Evolutionary conservation across 2,329 filamentous ascomycete species (phyloP), one percentile per base, ranked within the genome.

Genomic region (Pseudonectria buxi): DNA sequence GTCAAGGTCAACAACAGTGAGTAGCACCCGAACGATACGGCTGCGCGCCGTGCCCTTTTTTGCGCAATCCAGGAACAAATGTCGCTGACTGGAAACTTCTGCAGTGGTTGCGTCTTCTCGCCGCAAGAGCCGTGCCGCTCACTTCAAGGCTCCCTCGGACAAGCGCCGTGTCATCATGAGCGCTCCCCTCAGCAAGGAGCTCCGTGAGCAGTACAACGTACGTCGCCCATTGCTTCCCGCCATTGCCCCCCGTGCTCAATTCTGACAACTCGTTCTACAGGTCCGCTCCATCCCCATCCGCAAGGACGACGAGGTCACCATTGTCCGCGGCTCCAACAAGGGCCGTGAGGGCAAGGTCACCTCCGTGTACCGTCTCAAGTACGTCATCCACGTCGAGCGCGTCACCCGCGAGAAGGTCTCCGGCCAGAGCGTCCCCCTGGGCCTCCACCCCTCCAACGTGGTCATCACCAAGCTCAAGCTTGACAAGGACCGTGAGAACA

Each of bases 391-490:
- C 81, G 70, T 98, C 68, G 90, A 95, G 81, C 87, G 90, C 61
- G 83, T 98, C 66, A 82, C 82, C 69, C 87, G 89, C 65, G 92
- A 98, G 71, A 98, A 98, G 84, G 84, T 80, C 68, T 92, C 88
- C 68, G 90, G 92, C 72, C 89, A 95, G 77, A 85, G 81, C 65
- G 89, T 96, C 39, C 90, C 90, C 49, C 77, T 96, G 64, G 87
- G 87, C 68, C 82, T 98, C 71, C 85, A 90, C 72, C 83, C 92
- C 61, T 94, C 85, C 72, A 96, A 96, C 72, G 87, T 95, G 56
- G 83, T 95, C 74, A 85, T 98, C 76, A 95, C 83, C 74, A 95
- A 95, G 81, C 80, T 96, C 69, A 95, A 96, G 85, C 78, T 95
- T 61, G 86, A 92, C 78, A 90, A 92, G 82, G 86, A 94, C 72